Percentiles rank a stretch among this genome's conserved stretches.
Evolutionary conservation across 305 asterid genomes (phyloP).

Genomic region (Fraxinus velutina): DNA sequence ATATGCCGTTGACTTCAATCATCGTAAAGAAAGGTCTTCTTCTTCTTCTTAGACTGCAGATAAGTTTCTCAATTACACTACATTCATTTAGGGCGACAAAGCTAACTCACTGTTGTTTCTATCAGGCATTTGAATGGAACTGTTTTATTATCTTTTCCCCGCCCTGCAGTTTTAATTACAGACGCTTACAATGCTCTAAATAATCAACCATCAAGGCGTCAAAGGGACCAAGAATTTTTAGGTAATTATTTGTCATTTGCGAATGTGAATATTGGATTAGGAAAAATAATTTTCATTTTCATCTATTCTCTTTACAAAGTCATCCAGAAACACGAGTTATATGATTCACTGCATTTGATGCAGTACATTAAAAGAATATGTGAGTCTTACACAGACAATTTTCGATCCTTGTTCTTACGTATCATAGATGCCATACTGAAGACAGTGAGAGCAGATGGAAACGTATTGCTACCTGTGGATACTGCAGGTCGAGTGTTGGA

Average conservation of each 20-base stretch:
- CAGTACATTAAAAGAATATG: background rate
- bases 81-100: constrained; percentile 18
- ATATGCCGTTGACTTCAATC: constrained; percentile 96
- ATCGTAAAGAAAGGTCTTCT: constrained; percentile 85
- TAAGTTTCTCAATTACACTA: constrained; percentile 13
- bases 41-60: constrained; percentile 24
- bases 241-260: constrained; percentile 42
- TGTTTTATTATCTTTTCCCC: constrained; percentile 88
- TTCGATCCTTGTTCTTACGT: constrained; percentile 18
- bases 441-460: constrained; percentile 72
- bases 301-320: constrained; percentile 11
- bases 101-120: constrained; percentile 36
- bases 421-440: constrained; percentile 62
- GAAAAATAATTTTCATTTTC: background rate
- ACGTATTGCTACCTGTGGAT: constrained; percentile 83
- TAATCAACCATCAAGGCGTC: constrained; percentile 86
- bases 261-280: constrained; percentile 19
- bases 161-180: constrained; percentile 92
- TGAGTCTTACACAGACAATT: background rate
- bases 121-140: constrained; percentile 91
- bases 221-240: constrained; percentile 86
- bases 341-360: constrained; percentile 8
- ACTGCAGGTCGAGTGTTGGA: constrained; percentile 97
- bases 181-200: constrained; percentile 89
- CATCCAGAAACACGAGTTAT: constrained; percentile 7